These are phyloP conservation scores for Coemansia sp. DNA, from an alignment of 192 early-diverging fungal genomes.

Conservation along the genomic window DNA sequence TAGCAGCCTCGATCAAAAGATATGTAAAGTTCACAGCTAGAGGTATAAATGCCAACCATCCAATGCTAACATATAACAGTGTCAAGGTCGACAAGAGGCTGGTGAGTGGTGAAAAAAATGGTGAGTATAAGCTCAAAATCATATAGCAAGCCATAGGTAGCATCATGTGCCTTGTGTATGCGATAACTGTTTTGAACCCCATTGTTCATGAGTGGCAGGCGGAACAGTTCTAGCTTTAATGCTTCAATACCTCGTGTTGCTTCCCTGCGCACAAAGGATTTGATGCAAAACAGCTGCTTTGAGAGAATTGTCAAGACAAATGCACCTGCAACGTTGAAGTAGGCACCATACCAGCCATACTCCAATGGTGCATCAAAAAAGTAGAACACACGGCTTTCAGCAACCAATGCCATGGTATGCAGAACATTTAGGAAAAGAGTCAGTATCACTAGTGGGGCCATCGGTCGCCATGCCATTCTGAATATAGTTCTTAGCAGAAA, in stretches of 20 bases:
- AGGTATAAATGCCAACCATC: conserved; percentile 21
- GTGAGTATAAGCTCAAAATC: background rate
- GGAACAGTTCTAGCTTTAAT: conserved; percentile 28
- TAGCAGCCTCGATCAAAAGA: background rate
- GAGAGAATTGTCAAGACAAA: conserved; percentile 4
- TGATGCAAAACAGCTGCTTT: background rate
- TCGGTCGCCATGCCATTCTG: conserved; percentile 41
- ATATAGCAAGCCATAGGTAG: background rate
- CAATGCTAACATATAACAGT: conserved; percentile 18
- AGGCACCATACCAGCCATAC: conserved; percentile 15
- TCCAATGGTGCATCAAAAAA: conserved; percentile 20
- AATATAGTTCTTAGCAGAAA: conserved; percentile 34
- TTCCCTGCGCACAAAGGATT: background rate
- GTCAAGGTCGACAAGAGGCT: background rate
- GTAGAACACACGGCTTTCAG: conserved; percentile 13
- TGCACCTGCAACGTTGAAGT: background rate
- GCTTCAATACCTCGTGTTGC: conserved; percentile 11
- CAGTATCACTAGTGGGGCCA: conserved; percentile 21
- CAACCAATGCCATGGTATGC: background rate
- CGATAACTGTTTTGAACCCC: conserved; percentile 3
- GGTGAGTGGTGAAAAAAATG: conserved; percentile 8
- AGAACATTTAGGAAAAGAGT: conserved; percentile 7
- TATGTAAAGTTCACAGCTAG: conserved; percentile 2
- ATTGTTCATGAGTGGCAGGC: conserved; percentile 18
- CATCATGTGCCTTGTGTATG: background rate